These are phyloP conservation scores for Skeletonema potamos DNA, from an alignment of 108 stramenopile species.

Conservation along the genomic window DNA sequence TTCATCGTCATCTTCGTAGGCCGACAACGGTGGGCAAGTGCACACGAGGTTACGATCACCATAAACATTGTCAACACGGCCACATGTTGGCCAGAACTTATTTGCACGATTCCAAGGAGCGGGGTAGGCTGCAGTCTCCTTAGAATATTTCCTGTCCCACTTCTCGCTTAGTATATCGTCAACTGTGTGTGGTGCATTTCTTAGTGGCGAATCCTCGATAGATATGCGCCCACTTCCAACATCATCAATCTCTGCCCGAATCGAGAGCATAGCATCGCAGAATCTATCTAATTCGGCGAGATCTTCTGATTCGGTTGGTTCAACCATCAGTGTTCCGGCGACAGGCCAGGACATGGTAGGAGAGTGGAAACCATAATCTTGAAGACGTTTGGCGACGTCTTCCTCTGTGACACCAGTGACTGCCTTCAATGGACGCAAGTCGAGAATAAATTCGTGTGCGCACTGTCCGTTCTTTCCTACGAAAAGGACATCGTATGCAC, in stretches of 20 bases:
- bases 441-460: constrained; percentile 99
- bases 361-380: constrained; percentile 99
- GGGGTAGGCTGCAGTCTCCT: constrained; percentile 92
- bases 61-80: constrained; percentile 97
- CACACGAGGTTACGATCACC: constrained; percentile 98
- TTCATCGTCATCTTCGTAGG: constrained; percentile 79
- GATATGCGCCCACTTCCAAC: constrained; percentile 88
- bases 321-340: constrained; percentile 98
- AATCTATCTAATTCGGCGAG: constrained; percentile 97
- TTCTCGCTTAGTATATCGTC: constrained; percentile 79
- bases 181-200: constrained; percentile 96
- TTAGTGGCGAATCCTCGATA: constrained; percentile 90
- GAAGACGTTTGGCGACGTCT: constrained; percentile 95
- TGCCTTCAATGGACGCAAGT: constrained; percentile 93
- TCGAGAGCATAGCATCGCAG: constrained; percentile 96
- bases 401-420: constrained; percentile 94
- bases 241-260: constrained; percentile 97
- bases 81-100: constrained; percentile 99
- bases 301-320: constrained; percentile 98
- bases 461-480: constrained; percentile 96
- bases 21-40: constrained; percentile 93
- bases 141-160: constrained; percentile 91
- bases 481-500: constrained; percentile 91
- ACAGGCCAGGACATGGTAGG: constrained; percentile 99
- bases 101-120: constrained; percentile 93